A percentile compares a stretch with the other conserved stretches of the same genome.
Evolutionary conservation across 495 filamentous ascomycete genomes (phyloP).

Genomic region (Pyronema domesticum): DNA sequence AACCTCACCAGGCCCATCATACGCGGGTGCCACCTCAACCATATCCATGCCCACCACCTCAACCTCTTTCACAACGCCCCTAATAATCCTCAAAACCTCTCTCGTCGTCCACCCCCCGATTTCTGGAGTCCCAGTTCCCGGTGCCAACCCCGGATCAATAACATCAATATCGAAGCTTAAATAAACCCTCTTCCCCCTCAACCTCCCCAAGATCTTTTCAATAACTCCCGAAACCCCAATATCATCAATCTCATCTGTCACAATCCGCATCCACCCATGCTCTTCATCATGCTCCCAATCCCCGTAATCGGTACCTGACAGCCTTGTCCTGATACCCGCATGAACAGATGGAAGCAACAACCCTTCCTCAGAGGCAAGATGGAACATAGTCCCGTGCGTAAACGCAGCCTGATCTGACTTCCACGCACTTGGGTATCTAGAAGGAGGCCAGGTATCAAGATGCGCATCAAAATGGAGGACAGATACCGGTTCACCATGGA

Average conservation of each 20-base stretch:
- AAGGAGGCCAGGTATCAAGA: conserved; percentile 70
- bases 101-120: conserved; percentile 57
- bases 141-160: conserved; percentile 51
- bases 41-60: conserved; percentile 61
- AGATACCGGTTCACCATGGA: conserved; percentile 49
- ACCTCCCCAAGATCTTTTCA: conserved; percentile 37
- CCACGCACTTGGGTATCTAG: conserved; percentile 61
- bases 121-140: conserved; percentile 58
- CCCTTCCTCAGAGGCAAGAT: conserved; percentile 58
- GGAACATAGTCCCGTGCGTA: conserved; percentile 76
- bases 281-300: conserved; percentile 47
- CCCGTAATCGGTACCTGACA: conserved; percentile 46
- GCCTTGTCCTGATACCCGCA: conserved; percentile 55
- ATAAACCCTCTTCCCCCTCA: conserved; percentile 46
- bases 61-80: conserved; percentile 44
- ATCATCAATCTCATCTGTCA: conserved; percentile 56
- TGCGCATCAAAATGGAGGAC: conserved; percentile 74
- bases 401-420: conserved; percentile 48
- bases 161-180: conserved; percentile 63
- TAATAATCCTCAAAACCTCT: conserved; percentile 51
- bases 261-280: conserved; percentile 49
- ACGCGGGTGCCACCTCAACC: conserved; percentile 73
- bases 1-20: conserved; percentile 59
- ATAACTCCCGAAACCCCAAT: conserved; percentile 42
- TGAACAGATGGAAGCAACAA: conserved; percentile 52